Evolutionary conservation across 2,329 filamentous ascomycete species (phyloP).

Genomic region (Dactylellina cionopaga): DNA sequence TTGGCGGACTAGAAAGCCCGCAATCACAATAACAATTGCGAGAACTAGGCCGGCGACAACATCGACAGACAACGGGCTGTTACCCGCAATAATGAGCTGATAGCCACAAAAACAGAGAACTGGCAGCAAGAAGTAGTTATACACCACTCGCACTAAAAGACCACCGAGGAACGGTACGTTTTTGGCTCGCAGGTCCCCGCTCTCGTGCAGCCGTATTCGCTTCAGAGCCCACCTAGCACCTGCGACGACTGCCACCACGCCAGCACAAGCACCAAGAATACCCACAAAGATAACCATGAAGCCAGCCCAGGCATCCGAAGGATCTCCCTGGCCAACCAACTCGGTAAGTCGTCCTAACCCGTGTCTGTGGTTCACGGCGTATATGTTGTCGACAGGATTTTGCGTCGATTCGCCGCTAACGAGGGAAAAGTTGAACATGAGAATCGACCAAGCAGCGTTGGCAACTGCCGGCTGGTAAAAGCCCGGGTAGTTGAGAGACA

Average conservation of each 20-base stretch:
- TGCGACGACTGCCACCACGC: conserved; percentile 81
- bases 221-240: conserved; percentile 79
- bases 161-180: conserved; percentile 78
- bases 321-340: conserved; percentile 79
- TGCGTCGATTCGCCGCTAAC: conserved; percentile 70
- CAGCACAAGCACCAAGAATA: conserved; percentile 74
- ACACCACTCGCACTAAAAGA: conserved; percentile 78
- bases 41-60: conserved; percentile 64
- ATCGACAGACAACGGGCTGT: conserved; percentile 78
- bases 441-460: conserved; percentile 83
- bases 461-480: conserved; percentile 93
- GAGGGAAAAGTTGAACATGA: conserved; percentile 91
- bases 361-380: conserved; percentile 78
- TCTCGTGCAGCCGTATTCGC: conserved; percentile 74
- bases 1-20: conserved; percentile 80
- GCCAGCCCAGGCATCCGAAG: conserved; percentile 87
- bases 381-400: conserved; percentile 84
- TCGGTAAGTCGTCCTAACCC: conserved; percentile 83
- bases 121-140: conserved; percentile 91
- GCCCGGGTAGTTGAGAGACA: conserved; percentile 89
- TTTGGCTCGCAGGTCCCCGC: conserved; percentile 89
- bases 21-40: conserved; percentile 76
- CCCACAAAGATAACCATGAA: conserved; percentile 91
- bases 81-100: conserved; percentile 79
- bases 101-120: conserved; percentile 88